phyloP scores from a whole-genome alignment of 2,329 filamentous ascomycete species.

The Penicillium sp. region DNA sequence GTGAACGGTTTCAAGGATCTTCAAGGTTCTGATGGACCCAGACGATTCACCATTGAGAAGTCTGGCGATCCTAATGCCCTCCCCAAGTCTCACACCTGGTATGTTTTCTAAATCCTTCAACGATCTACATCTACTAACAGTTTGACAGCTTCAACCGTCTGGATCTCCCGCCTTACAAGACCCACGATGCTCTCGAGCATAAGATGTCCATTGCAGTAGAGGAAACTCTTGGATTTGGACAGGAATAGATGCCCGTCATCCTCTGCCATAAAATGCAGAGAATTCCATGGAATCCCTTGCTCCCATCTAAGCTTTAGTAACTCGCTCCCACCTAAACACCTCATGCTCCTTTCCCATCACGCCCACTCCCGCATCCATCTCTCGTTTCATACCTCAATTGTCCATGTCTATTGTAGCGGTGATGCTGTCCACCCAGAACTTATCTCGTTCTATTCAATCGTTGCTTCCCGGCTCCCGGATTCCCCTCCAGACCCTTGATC shows the following conservation, averaged over 20 bases:
- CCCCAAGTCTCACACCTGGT: slow-evolving; percentile 98
- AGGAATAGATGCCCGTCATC: slow-evolving; percentile 67
- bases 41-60: slow-evolving; percentile 97
- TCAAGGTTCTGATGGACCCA: slow-evolving; percentile 91
- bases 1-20: slow-evolving; percentile 99
- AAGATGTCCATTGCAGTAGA: slow-evolving; percentile 97
- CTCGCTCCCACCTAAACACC: neutral
- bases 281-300: neutral
- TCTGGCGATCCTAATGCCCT: slow-evolving; percentile 86
- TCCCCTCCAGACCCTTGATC: neutral
- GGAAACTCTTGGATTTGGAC: slow-evolving; percentile 97
- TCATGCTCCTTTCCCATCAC: neutral
- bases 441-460: slow-evolving; percentile 9
- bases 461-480: slow-evolving; percentile 4
- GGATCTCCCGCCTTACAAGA: slow-evolving; percentile 92
- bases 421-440: neutral
- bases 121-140: slow-evolving; percentile 21
- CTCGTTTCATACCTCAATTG: slow-evolving; percentile 1
- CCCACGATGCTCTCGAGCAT: slow-evolving; percentile 75
- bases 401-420: slow-evolving; percentile 1
- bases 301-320: neutral
- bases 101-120: slow-evolving; percentile 44
- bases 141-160: slow-evolving; percentile 84
- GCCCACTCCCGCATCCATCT: neutral
- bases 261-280: slow-evolving; percentile 3